Evolutionary conservation across 306 rosid genomes (phyloP).

Genomic region (Dryas drummondii): DNA sequence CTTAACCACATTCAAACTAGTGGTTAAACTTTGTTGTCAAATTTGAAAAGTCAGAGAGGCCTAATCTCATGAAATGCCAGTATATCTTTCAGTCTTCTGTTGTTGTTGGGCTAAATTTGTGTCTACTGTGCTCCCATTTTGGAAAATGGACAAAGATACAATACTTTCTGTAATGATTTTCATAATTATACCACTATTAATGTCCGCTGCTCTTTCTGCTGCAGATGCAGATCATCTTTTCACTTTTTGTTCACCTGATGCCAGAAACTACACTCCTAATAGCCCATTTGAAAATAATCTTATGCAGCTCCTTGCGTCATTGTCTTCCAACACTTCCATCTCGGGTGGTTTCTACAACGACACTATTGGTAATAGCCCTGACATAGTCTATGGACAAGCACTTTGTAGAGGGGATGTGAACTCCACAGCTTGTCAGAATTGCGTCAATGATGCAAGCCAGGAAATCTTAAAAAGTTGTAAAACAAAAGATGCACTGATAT

Average conservation of each 20-base stretch:
- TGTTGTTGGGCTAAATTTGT: neutral
- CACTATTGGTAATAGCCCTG: constrained; percentile 10
- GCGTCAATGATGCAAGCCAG: constrained; percentile 47
- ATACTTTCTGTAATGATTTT: constrained; percentile 21
- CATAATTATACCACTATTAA: constrained; percentile 26
- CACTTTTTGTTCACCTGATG: constrained; percentile 34
- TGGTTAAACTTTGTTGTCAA: neutral
- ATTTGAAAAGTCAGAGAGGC: neutral
- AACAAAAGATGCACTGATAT: constrained; percentile 45
- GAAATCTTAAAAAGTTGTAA: constrained; percentile 38
- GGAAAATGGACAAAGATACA: neutral
- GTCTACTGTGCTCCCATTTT: neutral
- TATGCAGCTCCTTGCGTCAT: constrained; percentile 31
- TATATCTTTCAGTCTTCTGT: neutral
- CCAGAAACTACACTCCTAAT: constrained; percentile 28
- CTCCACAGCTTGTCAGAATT: constrained; percentile 40
- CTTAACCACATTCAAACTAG: neutral
- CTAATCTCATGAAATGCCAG: neutral
- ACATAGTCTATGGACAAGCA: constrained; percentile 55
- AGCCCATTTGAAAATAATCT: constrained; percentile 43
- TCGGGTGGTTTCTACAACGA: constrained; percentile 40
- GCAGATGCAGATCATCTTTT: constrained; percentile 28
- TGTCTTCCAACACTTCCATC: constrained; percentile 42
- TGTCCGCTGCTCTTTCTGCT: constrained; percentile 15
- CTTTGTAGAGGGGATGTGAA: constrained; percentile 64